These are phyloP conservation scores for Calonectria crousiana DNA, from an alignment of 2,329 filamentous ascomycete species.

Conservation along the genomic window DNA sequence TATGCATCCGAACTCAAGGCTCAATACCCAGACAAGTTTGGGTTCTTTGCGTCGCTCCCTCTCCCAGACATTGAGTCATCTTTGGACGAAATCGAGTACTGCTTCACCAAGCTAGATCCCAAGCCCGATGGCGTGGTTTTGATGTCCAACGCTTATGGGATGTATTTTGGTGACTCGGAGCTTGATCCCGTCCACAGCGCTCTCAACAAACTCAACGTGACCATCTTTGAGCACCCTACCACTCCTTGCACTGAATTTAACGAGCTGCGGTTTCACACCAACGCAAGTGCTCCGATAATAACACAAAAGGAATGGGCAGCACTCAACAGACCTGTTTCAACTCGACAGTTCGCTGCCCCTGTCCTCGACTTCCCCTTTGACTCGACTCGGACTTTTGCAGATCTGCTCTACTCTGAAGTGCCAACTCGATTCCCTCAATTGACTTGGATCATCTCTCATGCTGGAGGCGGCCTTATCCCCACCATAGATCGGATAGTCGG, in stretches of 20 bases:
- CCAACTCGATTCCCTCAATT: constrained; percentile 38
- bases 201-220: constrained; percentile 59
- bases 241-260: constrained; percentile 54
- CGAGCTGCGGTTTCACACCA: constrained; percentile 12
- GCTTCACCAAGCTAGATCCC: constrained; percentile 52
- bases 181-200: constrained; percentile 62
- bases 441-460: constrained; percentile 44
- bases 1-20: constrained; percentile 36
- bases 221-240: constrained; percentile 68
- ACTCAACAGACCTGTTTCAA: constrained; percentile 32
- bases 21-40: constrained; percentile 47
- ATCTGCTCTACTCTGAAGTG: constrained; percentile 35
- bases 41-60: constrained; percentile 66
- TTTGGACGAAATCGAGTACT: constrained; percentile 60
- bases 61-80: constrained; percentile 61
- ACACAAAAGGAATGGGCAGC: constrained; percentile 30
- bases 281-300: constrained; percentile 17
- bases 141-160: constrained; percentile 64
- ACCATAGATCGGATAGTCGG: constrained; percentile 35
- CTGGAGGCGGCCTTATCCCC: constrained; percentile 40
- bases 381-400: constrained; percentile 35
- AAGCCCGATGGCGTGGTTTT: constrained; percentile 63
- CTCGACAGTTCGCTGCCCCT: constrained; percentile 27
- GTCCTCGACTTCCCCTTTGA: constrained; percentile 42
- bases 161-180: constrained; percentile 61